Conservation (phyloP, 257 asterid genomes). For the Ocimum tenuiflorum region DNA sequence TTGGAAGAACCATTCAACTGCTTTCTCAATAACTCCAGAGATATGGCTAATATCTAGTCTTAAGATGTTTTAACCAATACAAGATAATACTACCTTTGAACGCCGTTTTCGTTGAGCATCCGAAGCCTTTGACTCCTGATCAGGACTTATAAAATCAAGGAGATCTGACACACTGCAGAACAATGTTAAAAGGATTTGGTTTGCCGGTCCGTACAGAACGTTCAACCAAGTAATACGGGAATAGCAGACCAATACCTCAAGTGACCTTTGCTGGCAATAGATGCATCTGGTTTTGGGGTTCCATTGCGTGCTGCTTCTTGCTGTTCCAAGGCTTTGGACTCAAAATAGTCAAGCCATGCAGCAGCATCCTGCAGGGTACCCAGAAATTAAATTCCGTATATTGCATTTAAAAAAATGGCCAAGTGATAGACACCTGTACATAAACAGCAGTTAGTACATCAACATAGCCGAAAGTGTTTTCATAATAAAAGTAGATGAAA, state of each 20-base stretch:
- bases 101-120: constrained; percentile 79
- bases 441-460: neutral
- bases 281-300: constrained; percentile 92
- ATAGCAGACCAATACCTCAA: constrained; percentile 72
- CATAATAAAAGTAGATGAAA: neutral
- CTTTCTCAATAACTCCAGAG: neutral
- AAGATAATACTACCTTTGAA: constrained; percentile 51
- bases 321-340: constrained; percentile 96
- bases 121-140: constrained; percentile 60
- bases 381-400: constrained; percentile 7
- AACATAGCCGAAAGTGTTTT: neutral
- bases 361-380: constrained; percentile 83
- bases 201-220: constrained; percentile 21
- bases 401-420: neutral
- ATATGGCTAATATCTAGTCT: neutral
- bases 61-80: neutral
- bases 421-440: neutral
- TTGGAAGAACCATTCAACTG: neutral
- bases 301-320: constrained; percentile 96
- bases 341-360: constrained; percentile 99
- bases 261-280: constrained; percentile 98
- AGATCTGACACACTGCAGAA: constrained; percentile 93
- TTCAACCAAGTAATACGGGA: constrained; percentile 33
- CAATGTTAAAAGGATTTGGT: constrained; percentile 29
- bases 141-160: constrained; percentile 88